phyloP scores from a whole-genome alignment of 768 basidiomycete genomes.

The Hirschioporus abietinus region DNA sequence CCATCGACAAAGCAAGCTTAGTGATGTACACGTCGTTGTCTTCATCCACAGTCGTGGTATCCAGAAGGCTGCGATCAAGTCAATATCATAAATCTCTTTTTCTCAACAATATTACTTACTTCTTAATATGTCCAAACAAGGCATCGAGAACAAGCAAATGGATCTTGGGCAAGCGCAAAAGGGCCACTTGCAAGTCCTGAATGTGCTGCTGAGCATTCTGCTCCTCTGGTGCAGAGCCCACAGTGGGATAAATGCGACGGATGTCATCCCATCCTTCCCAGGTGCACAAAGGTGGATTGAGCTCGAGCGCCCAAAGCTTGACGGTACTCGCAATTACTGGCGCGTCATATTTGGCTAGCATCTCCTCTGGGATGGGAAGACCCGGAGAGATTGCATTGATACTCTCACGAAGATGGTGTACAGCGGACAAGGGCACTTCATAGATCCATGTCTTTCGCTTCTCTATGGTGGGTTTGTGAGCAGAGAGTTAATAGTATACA shows the following conservation, averaged over 20 bases:
- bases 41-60: slow-evolving; percentile 65
- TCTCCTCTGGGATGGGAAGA: slow-evolving; percentile 43
- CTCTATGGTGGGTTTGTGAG: slow-evolving; percentile 45
- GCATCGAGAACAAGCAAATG: slow-evolving; percentile 78
- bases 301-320: slow-evolving; percentile 89
- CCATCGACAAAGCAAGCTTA: slow-evolving; percentile 84
- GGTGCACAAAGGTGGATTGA: slow-evolving; percentile 78
- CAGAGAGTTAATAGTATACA: slow-evolving; percentile 8
- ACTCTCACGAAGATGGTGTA: slow-evolving; percentile 81
- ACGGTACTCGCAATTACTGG: slow-evolving; percentile 81
- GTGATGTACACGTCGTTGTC: slow-evolving; percentile 73
- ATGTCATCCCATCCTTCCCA: slow-evolving; percentile 94
- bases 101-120: slow-evolving; percentile 34
- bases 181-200: slow-evolving; percentile 51
- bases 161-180: slow-evolving; percentile 70
- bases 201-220: slow-evolving; percentile 54
- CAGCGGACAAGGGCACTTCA: slow-evolving; percentile 77
- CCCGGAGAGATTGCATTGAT: slow-evolving; percentile 52
- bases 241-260: slow-evolving; percentile 74
- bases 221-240: slow-evolving; percentile 51
- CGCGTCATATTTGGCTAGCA: slow-evolving; percentile 71
- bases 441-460: slow-evolving; percentile 93
- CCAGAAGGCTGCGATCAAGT: slow-evolving; percentile 49
- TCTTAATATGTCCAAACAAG: slow-evolving; percentile 69
- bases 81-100: neutral